These are phyloP conservation scores for Penicillium cinerascens DNA, from an alignment of 495 filamentous ascomycete genomes.

Conservation along the genomic window DNA sequence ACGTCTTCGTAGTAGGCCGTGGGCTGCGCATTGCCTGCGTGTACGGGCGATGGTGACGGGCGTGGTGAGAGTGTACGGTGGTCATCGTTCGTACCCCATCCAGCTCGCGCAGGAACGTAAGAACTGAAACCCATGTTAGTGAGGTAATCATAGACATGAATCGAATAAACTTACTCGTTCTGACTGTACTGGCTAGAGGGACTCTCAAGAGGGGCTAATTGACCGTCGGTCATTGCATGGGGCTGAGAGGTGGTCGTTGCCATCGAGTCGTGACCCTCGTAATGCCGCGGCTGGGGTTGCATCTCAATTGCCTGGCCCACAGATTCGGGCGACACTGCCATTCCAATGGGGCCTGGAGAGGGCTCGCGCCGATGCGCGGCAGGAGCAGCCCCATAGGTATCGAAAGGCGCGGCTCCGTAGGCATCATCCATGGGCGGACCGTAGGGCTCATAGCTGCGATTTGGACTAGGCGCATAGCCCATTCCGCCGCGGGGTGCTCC, in stretches of 20 bases:
- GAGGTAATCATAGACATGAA: neutral
- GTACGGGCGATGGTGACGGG: conserved; percentile 7
- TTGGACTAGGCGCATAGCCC: conserved; percentile 37
- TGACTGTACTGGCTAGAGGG: conserved; percentile 66
- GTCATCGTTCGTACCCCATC: conserved; percentile 31
- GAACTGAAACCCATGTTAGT: conserved; percentile 29
- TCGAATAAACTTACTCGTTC: conserved; percentile 60
- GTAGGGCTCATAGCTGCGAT: conserved; percentile 22
- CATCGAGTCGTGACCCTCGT: conserved; percentile 47
- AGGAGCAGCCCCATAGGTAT: conserved; percentile 28
- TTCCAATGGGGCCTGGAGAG: conserved; percentile 58
- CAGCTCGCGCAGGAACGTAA: conserved; percentile 61
- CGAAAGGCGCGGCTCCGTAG: conserved; percentile 13
- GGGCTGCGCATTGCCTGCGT: conserved; percentile 16
- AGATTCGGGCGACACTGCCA: conserved; percentile 50
- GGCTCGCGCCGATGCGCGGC: conserved; percentile 25
- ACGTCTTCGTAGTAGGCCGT: conserved; percentile 86
- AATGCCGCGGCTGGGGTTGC: conserved; percentile 49
- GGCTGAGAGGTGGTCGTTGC: conserved; percentile 65
- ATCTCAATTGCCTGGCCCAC: conserved; percentile 82
- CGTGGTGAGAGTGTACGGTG: conserved; percentile 17
- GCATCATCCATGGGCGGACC: conserved; percentile 25
- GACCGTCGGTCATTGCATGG: conserved; percentile 34
- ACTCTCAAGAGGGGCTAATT: conserved; percentile 43
- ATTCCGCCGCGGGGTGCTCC: conserved; percentile 47